Evolutionary conservation across 805 yeast genomes (phyloP), one percentile per base, ranked within the genome.

Genomic region (Ogataea paraovalis): DNA sequence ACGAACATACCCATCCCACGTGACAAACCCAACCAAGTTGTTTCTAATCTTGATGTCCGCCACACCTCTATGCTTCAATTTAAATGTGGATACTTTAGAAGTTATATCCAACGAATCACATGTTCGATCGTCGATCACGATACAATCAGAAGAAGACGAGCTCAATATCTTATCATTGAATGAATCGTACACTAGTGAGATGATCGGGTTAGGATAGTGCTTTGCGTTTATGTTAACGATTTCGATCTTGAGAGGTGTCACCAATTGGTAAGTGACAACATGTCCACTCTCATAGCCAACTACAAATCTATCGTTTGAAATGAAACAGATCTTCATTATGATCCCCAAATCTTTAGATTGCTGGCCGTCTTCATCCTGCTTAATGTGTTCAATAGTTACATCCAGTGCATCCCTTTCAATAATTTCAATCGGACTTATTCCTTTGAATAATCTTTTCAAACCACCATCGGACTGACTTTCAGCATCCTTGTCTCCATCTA

Each of bases 281-380:
- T 78, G 82, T 0, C 96, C 96, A 16, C 86, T 82, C 60, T 87
- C 96, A 58, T 76, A 87, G 1, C 95, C 96, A 5, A 83, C 69
- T 16, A 64, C 63, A 16, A 80, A 57, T 1, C 63, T 47, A 9
- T 61, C 51, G 2, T 58, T 54, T 10, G 55, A 56, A 1, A 74
- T 55, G 64, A 79, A 74, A 1, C 58, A 50, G 2, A 84, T 55
- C 41, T 72, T 75, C 89, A 88, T 85, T 13, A 85, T 75, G 37
- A 86, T 83, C 1, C 95, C 95, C 30, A 78, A 72, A 14, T 73
- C 79, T 32, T 55, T 51, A 12, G 48, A 42, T 19, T 41, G 32
- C 10, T 41, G 42, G 5, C 39, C 34, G 23, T 53, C 57, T 9
- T 55, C 48, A 2, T 48, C 50, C 13, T 56, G 58, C 21, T 56